These are phyloP conservation scores for Paramyrothecium sp. DNA, from an alignment of 2,329 filamentous ascomycete genomes.

Conservation along the genomic window DNA sequence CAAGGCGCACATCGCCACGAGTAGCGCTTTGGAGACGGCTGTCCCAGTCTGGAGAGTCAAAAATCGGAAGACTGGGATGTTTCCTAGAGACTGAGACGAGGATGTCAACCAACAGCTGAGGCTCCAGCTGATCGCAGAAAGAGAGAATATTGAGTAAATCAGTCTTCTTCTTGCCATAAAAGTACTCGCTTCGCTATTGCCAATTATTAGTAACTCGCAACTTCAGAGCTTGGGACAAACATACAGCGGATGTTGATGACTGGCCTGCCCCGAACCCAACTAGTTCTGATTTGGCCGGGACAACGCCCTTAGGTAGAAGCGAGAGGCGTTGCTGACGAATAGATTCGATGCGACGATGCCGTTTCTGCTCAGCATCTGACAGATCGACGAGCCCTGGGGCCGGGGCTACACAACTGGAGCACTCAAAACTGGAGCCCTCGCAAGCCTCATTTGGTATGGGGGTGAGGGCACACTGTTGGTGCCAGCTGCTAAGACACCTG, in stretches of 20 bases:
- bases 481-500: slow-evolving; percentile 19
- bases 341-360: slow-evolving; percentile 24
- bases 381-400: slow-evolving; percentile 8
- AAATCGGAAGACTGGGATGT: slow-evolving; percentile 41
- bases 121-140: slow-evolving; percentile 38
- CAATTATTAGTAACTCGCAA: neutral
- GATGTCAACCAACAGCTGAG: slow-evolving; percentile 39
- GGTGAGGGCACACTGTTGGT: slow-evolving; percentile 19
- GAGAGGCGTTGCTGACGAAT: slow-evolving; percentile 30
- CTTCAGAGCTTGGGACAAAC: slow-evolving; percentile 9
- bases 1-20: slow-evolving; percentile 7
- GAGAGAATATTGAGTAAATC: slow-evolving; percentile 39
- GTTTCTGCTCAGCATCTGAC: slow-evolving; percentile 12
- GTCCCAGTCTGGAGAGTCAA: slow-evolving; percentile 40
- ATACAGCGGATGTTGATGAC: slow-evolving; percentile 31
- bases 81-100: slow-evolving; percentile 40
- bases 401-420: slow-evolving; percentile 13
- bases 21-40: slow-evolving; percentile 12
- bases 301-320: slow-evolving; percentile 25
- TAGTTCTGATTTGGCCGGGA: slow-evolving; percentile 32
- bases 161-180: slow-evolving; percentile 31
- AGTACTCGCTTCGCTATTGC: slow-evolving; percentile 36
- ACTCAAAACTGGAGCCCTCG: slow-evolving; percentile 11
- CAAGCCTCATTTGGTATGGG: slow-evolving; percentile 3
- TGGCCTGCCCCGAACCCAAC: slow-evolving; percentile 36